Conservation (phyloP, 2,329 filamentous ascomycete genomes). For the Pseudocercospora macadamiae region DNA sequence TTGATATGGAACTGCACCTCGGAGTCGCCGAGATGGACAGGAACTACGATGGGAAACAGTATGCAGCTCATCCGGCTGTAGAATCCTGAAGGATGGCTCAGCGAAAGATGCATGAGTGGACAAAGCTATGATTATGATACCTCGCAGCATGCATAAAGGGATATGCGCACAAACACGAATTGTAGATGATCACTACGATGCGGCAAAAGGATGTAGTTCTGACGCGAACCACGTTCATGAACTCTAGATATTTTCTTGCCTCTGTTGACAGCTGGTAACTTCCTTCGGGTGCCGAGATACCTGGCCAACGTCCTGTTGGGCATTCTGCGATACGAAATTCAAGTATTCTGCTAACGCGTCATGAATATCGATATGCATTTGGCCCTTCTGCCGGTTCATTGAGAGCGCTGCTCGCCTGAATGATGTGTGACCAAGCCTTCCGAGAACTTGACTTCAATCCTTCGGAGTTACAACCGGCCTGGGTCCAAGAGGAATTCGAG, state of each 20-base stretch:
- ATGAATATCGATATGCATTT: too few relatives aligned
- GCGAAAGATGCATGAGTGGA: not conserved
- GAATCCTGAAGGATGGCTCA: not conserved
- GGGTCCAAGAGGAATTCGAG: not conserved
- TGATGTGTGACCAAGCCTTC: slow-evolving; percentile 1
- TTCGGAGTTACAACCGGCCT: not conserved
- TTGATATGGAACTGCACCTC: not conserved
- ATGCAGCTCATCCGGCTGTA: not conserved
- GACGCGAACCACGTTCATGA: too few relatives aligned
- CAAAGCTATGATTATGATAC: not conserved
- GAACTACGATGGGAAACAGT: not conserved
- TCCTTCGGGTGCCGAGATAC: too few relatives aligned
- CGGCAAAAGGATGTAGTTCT: too few relatives aligned
- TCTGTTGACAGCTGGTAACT: not conserved
- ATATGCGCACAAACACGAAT: not conserved
- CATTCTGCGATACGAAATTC: too few relatives aligned
- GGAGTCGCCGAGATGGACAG: not conserved
- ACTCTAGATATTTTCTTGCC: too few relatives aligned
- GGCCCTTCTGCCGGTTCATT: too few relatives aligned
- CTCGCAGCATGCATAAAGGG: not conserved
- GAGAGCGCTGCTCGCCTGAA: too few relatives aligned
- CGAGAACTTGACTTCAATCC: not conserved
- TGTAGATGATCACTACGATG: not conserved
- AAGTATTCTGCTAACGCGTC: too few relatives aligned
- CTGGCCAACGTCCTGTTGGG: too few relatives aligned